Conservation (phyloP, 2,329 filamentous ascomycete genomes). For the Diaporthe amygdali region DNA sequence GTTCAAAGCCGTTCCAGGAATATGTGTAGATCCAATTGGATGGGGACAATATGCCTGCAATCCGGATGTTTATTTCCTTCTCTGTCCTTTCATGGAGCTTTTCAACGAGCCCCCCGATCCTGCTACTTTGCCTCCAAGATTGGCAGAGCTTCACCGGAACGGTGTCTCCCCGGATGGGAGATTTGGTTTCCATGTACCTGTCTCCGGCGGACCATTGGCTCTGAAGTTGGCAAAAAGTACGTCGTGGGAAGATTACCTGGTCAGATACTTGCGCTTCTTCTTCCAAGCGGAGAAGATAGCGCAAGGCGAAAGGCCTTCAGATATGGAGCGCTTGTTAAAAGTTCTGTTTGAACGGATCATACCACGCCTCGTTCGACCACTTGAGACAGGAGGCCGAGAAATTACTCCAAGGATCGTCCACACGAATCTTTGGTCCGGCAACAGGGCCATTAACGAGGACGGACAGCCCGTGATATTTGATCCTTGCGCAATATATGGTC, state of each 20-base stretch:
- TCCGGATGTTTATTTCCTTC: background rate
- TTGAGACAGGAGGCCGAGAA: background rate
- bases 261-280: background rate
- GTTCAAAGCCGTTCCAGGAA: background rate
- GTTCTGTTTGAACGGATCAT: background rate
- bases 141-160: background rate
- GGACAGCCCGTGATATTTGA: background rate
- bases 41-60: background rate
- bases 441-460: background rate
- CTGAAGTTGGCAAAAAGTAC: background rate
- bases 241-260: background rate
- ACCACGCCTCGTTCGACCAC: background rate
- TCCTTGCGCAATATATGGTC: background rate
- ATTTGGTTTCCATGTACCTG: background rate
- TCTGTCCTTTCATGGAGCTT: background rate
- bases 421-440: background rate
- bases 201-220: background rate
- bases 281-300: background rate
- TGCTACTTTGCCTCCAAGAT: background rate
- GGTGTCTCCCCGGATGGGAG: background rate
- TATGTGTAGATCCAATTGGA: background rate
- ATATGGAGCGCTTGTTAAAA: background rate
- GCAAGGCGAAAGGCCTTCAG: background rate
- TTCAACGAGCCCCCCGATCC: background rate
- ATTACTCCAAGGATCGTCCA: background rate